Base-by-base conservation (phyloP, 306 rosid genomes). In the Trichosanthes truncata region DNA sequence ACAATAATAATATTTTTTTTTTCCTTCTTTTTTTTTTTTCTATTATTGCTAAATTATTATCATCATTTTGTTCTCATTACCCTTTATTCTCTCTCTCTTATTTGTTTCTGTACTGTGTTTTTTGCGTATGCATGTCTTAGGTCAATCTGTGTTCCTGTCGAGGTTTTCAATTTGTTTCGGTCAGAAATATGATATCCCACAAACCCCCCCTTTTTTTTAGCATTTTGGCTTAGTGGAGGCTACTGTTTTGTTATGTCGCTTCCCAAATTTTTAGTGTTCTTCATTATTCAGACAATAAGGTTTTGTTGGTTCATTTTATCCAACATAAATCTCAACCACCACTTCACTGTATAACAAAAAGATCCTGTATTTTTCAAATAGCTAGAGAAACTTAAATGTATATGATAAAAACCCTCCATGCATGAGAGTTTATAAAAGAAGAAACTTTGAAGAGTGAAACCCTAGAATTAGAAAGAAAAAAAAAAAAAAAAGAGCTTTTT, bases 21-120 rank as follows among this genome's bases (percentile, higher is more conserved):
- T 74, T 62, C 81, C 72, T 57, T 62, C 46, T 60, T 69, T 49
- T 62, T 68, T 61, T 33, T 81, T 48, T 81, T 74, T 80, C 59
- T 80, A 65, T 63, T 29, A 63, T 29, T 29, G 33, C 43, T 43
- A 63, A n/a, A 63, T 31, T 63, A 63, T 63, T 63, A 63, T 31
- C 71, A 63, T 31, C 80, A n/a, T n/a, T 12, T 66, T 75, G 78
- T 71, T 73, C 62, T 78, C 65, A 46, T 80, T 55, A 53, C 71
- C 35, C 76, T 78, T 84, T 80, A 72, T 29, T 56, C 43, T 73
- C 53, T 4, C 49, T 0, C 18, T 33, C 77, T 72, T 48, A 10
- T 80, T 77, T n/a, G 0, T 76, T 49, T 81, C 2, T 48, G 76
- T 74, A 29, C 33, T 29, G 68, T 79, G 56, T 48, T 75, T 77